Evolutionary conservation across 2,329 filamentous ascomycete species (phyloP).

Genomic region (Juglanconis oblonga): DNA sequence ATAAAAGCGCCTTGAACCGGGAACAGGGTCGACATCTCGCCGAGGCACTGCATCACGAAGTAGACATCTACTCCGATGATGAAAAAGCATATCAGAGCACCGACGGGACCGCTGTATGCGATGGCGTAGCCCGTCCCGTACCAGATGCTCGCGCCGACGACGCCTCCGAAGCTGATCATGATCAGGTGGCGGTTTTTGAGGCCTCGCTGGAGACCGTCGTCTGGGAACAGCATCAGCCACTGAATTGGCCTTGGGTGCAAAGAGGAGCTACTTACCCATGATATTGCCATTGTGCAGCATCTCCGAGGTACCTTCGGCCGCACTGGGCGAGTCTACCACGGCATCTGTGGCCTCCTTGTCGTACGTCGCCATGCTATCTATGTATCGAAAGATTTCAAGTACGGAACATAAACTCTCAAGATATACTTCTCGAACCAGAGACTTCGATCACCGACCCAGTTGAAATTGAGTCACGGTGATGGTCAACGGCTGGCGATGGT

Average conservation of each 20-base stretch:
- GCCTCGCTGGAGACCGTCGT: conserved; percentile 15
- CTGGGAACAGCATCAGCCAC: not conserved
- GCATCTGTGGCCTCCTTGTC: not conserved
- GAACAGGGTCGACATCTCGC: conserved; percentile 54
- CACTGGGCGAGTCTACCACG: not conserved
- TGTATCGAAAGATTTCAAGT: not conserved
- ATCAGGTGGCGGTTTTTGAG: conserved; percentile 13
- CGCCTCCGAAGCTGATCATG: conserved; percentile 26
- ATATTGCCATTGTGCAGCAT: conserved; percentile 10
- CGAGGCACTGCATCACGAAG: conserved; percentile 48
- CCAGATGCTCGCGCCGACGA: conserved; percentile 20
- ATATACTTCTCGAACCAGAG: not conserved
- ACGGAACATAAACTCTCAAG: not conserved
- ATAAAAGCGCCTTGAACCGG: conserved; percentile 52
- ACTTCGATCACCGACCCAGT: not conserved
- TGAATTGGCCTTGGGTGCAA: not conserved
- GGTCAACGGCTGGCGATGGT: not conserved
- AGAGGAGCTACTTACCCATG: not conserved
- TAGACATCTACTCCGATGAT: conserved; percentile 30
- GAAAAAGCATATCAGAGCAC: conserved; percentile 30
- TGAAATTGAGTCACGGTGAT: not conserved
- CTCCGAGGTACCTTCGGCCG: not conserved
- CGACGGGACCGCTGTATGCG: conserved; percentile 29
- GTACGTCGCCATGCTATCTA: not conserved
- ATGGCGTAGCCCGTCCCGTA: conserved; percentile 28